These are phyloP conservation scores for Collybia sordida DNA, from an alignment of 768 basidiomycete species.

Conservation along the genomic window DNA sequence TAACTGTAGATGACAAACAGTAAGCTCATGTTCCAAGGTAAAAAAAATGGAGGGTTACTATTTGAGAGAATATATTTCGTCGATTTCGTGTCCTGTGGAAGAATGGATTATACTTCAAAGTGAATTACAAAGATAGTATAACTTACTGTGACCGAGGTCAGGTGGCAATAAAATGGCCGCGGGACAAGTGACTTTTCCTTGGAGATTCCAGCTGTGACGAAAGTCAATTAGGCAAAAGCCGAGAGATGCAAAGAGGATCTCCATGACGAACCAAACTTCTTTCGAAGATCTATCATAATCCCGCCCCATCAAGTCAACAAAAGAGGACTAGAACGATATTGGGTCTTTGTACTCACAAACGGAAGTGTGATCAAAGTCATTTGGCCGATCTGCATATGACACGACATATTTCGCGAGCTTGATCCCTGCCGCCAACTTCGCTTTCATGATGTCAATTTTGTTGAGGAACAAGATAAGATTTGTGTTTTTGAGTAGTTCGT, in stretches of 20 bases:
- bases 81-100: conserved; percentile 51
- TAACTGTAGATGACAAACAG: conserved; percentile 29
- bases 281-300: conserved; percentile 32
- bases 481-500: conserved; percentile 67
- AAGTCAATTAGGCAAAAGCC: not conserved
- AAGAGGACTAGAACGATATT: not conserved
- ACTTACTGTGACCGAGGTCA: conserved; percentile 66
- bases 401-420: conserved; percentile 67
- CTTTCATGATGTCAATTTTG: conserved; percentile 74
- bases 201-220: conserved; percentile 35
- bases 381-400: conserved; percentile 66
- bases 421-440: conserved; percentile 65
- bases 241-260: conserved; percentile 1
- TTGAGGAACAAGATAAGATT: conserved; percentile 81
- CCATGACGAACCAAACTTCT: conserved; percentile 42
- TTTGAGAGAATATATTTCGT: conserved; percentile 53
- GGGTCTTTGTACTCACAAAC: conserved; percentile 49
- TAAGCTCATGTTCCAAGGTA: not conserved
- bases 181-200: conserved; percentile 40
- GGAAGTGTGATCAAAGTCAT: conserved; percentile 67
- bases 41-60: conserved; percentile 19
- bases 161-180: conserved; percentile 63
- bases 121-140: not conserved
- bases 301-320: conserved; percentile 6
- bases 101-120: conserved; percentile 3